These are phyloP conservation scores for Solanum peruvianum DNA, from an alignment of 257 asterid genomes.

Conservation along the genomic window DNA sequence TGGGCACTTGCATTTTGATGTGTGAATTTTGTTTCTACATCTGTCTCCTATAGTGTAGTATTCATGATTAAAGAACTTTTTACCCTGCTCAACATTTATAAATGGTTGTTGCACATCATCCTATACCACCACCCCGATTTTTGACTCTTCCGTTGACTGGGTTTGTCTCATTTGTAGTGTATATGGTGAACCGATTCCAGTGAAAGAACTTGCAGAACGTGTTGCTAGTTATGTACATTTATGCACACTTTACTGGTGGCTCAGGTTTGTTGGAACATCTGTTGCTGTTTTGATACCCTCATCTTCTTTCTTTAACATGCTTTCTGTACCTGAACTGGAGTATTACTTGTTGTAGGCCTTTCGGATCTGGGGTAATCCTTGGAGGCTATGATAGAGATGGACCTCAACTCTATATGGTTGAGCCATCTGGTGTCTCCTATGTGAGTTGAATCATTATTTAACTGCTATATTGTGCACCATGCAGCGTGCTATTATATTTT, in stretches of 20 bases:
- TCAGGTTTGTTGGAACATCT: constrained; percentile 42
- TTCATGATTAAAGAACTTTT: not conserved
- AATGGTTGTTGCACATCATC: not conserved
- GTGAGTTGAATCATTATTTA: constrained; percentile 29
- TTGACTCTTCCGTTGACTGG: not conserved
- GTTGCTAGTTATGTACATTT: constrained; percentile 94
- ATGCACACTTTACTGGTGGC: constrained; percentile 98
- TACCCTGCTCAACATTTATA: not conserved
- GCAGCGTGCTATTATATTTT: not conserved
- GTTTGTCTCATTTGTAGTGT: constrained; percentile 28
- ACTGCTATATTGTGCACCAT: not conserved
- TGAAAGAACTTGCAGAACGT: constrained; percentile 83
- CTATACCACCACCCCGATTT: not conserved
- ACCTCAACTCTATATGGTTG: constrained; percentile 83
- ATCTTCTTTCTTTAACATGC: not conserved
- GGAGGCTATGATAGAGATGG: constrained; percentile 98
- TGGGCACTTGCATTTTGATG: not conserved
- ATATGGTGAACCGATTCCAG: constrained; percentile 79
- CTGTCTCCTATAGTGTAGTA: not conserved
- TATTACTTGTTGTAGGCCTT: constrained; percentile 46
- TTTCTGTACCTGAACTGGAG: constrained; percentile 7
- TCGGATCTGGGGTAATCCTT: constrained; percentile 85
- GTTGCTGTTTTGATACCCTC: not conserved
- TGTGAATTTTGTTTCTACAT: not conserved
- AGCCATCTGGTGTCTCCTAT: constrained; percentile 82